phyloP scores from a whole-genome alignment of 2,329 filamentous ascomycete genomes.

The Talaromyces sp. region DNA sequence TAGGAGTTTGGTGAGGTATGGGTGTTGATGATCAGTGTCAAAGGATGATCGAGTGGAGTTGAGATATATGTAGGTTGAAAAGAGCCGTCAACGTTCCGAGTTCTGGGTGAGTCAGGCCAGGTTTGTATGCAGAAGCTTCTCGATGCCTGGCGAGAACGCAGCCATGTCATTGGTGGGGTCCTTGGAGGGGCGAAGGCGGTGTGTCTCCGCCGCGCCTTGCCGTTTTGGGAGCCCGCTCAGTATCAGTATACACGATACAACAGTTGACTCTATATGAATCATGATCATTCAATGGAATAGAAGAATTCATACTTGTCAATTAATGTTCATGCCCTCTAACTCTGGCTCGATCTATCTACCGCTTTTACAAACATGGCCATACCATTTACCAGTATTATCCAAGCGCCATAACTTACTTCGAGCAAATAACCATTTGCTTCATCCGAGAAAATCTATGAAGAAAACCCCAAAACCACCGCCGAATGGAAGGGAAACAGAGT shows the following conservation, averaged over 20 bases:
- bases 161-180: conserved; percentile 6
- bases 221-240: conserved; percentile 1
- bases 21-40: too few species aligned
- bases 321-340: not conserved
- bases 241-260: not conserved
- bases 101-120: not conserved
- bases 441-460: not conserved
- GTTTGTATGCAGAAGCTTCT: conserved; percentile 11
- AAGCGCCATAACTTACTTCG: not conserved
- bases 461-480: not conserved
- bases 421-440: not conserved
- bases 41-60: not conserved
- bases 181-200: conserved; percentile 9
- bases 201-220: not conserved
- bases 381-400: not conserved
- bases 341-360: not conserved
- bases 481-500: not conserved
- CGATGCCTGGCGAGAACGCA: not conserved
- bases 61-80: not conserved
- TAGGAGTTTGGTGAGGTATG: not conserved
- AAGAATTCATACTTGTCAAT: not conserved
- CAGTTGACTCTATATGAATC: not conserved
- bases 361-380: not conserved
- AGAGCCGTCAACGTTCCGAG: not conserved
- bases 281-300: too few species aligned